Evolutionary conservation across 2,329 filamentous ascomycete genomes (phyloP).

Genomic region (Tolypocladium ovalisporum): DNA sequence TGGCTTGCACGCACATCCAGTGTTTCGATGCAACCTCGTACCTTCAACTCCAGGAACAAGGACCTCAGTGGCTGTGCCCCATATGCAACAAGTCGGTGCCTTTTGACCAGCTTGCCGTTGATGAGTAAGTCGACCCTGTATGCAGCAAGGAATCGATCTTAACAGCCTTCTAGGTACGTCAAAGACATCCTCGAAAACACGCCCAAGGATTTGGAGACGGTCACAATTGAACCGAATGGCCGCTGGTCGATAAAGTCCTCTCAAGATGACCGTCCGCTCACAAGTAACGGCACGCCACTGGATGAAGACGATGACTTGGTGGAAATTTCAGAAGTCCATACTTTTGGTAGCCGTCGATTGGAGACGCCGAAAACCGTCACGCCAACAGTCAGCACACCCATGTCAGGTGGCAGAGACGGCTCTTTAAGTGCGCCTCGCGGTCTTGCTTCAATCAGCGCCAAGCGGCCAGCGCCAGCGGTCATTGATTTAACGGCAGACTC

Average conservation of each 20-base stretch:
- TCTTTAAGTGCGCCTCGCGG: slow-evolving; percentile 24
- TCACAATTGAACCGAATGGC: slow-evolving; percentile 82
- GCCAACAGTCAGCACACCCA: slow-evolving; percentile 25
- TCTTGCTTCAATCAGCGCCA: slow-evolving; percentile 25
- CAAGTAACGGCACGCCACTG: slow-evolving; percentile 15
- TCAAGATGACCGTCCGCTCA: slow-evolving; percentile 17
- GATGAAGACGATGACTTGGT: slow-evolving; percentile 41
- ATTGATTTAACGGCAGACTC: slow-evolving; percentile 49
- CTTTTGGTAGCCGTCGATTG: slow-evolving; percentile 20
- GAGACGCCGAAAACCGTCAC: slow-evolving; percentile 25
- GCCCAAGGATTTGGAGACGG: slow-evolving; percentile 61
- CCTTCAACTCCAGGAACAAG: slow-evolving; percentile 88
- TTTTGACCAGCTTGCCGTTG: slow-evolving; percentile 75
- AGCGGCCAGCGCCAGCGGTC: slow-evolving; percentile 39
- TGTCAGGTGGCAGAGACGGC: slow-evolving; percentile 23
- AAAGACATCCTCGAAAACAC: slow-evolving; percentile 75
- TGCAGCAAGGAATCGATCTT: neutral
- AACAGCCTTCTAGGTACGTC: slow-evolving; percentile 53
- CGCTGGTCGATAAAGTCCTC: slow-evolving; percentile 48
- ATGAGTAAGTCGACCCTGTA: slow-evolving; percentile 51
- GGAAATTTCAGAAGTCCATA: slow-evolving; percentile 33
- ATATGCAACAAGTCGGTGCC: slow-evolving; percentile 77
- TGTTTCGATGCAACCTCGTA: slow-evolving; percentile 94
- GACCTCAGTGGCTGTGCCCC: slow-evolving; percentile 92
- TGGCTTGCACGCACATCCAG: slow-evolving; percentile 76